These are phyloP conservation scores for Penicillium arizonense DNA, from an alignment of 495 filamentous ascomycete genomes.

Conservation along the genomic window DNA sequence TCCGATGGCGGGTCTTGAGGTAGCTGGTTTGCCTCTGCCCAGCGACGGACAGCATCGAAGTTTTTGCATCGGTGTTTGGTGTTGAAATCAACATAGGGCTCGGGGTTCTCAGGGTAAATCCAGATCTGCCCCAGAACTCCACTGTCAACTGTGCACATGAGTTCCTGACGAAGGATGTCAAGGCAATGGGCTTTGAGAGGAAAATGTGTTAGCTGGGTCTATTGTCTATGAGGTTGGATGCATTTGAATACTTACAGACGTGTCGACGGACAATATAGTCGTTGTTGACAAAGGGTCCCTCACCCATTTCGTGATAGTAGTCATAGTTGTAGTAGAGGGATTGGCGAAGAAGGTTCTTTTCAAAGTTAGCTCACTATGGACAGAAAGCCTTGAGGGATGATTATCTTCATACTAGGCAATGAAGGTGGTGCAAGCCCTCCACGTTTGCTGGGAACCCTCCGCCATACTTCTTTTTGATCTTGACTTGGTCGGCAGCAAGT, in stretches of 20 bases:
- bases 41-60: slow-evolving; percentile 50
- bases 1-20: slow-evolving; percentile 37
- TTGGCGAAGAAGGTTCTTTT: slow-evolving; percentile 53
- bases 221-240: background rate
- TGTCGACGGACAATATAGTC: slow-evolving; percentile 49
- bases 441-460: slow-evolving; percentile 54
- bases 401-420: slow-evolving; percentile 45
- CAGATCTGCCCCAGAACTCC: slow-evolving; percentile 54
- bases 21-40: slow-evolving; percentile 49
- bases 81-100: slow-evolving; percentile 54
- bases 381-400: too few species aligned
- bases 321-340: slow-evolving; percentile 56
- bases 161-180: slow-evolving; percentile 53
- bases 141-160: slow-evolving; percentile 56
- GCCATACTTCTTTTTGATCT: slow-evolving; percentile 50
- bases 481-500: slow-evolving; percentile 45
- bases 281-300: slow-evolving; percentile 50
- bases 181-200: slow-evolving; percentile 46
- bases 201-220: background rate
- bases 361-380: background rate
- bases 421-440: slow-evolving; percentile 57
- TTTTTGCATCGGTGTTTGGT: slow-evolving; percentile 55
- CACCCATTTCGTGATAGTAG: slow-evolving; percentile 46
- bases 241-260: slow-evolving; percentile 32
- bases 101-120: slow-evolving; percentile 40